These are phyloP conservation scores for Daldinia decipiens DNA, from an alignment of 495 filamentous ascomycete species.

Conservation along the genomic window DNA sequence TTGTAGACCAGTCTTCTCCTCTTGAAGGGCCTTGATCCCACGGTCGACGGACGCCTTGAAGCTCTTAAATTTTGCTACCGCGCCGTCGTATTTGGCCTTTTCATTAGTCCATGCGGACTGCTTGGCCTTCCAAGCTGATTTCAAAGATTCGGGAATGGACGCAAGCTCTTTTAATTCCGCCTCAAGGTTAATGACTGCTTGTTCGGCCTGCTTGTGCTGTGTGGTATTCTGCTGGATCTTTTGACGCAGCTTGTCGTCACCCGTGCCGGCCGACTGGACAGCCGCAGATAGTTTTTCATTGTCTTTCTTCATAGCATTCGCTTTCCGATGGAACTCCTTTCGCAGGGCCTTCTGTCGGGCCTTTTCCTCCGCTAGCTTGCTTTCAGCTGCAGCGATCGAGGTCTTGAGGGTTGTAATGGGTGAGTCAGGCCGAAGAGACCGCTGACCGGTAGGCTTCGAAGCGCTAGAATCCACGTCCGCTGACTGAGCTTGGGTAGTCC, in stretches of 20 bases:
- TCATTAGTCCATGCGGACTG: conserved; percentile 71
- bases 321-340: conserved; percentile 79
- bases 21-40: conserved; percentile 69
- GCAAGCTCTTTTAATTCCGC: conserved; percentile 73
- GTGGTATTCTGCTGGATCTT: conserved; percentile 80
- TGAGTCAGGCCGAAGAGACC: conserved; percentile 79
- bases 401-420: conserved; percentile 89
- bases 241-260: conserved; percentile 84
- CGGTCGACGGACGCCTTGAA: conserved; percentile 72
- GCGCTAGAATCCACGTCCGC: conserved; percentile 65
- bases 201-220: conserved; percentile 81
- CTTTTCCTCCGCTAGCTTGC: conserved; percentile 80
- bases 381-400: conserved; percentile 82
- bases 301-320: conserved; percentile 79
- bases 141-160: conserved; percentile 73
- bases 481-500: conserved; percentile 76
- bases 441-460: conserved; percentile 59
- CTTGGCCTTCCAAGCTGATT: conserved; percentile 67
- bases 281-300: conserved; percentile 76
- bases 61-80: conserved; percentile 67
- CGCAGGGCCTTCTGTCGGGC: conserved; percentile 76
- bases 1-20: conserved; percentile 72
- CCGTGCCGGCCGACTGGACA: conserved; percentile 76
- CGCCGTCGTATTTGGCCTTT: conserved; percentile 68
- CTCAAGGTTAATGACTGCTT: conserved; percentile 70